phyloP scores from a whole-genome alignment of 371 early-diverging fungal genomes.

The Rhizomucor pusillus region DNA sequence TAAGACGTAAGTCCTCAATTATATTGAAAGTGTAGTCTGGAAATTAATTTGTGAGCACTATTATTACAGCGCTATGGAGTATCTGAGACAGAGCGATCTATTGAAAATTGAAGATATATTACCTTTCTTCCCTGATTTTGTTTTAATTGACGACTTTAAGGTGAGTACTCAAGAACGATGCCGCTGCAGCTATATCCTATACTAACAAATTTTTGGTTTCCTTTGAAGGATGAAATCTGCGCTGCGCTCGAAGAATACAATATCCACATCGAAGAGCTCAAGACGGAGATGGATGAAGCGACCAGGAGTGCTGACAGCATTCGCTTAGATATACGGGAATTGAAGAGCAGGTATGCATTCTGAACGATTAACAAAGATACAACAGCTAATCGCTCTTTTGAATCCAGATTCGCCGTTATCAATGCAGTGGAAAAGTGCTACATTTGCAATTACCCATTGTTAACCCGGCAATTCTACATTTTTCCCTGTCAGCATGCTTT shows the following conservation, averaged over 20 bases:
- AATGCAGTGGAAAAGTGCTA: conserved; percentile 80
- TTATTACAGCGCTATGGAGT: conserved; percentile 70
- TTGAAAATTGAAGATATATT: conserved; percentile 93
- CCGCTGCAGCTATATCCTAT: background rate
- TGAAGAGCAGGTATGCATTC: conserved; percentile 56
- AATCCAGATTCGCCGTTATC: conserved; percentile 71
- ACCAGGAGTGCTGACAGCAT: conserved; percentile 83
- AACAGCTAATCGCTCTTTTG: background rate
- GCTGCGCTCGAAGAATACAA: conserved; percentile 85
- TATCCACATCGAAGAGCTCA: conserved; percentile 73
- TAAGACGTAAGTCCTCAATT: conserved; percentile 51
- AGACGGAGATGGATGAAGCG: conserved; percentile 88
- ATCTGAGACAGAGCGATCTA: conserved; percentile 75
- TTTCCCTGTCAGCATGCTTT: conserved; percentile 96
- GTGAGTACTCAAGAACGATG: conserved; percentile 18
- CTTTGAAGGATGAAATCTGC: conserved; percentile 83
- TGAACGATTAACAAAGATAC: background rate
- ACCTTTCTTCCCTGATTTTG: conserved; percentile 94
- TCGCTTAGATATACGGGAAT: conserved; percentile 73
- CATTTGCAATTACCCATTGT: conserved; percentile 70
- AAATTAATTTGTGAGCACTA: too few species aligned
- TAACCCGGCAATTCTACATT: conserved; percentile 86
- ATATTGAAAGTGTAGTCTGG: background rate
- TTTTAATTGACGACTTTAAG: conserved; percentile 93
- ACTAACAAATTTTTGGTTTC: too few species aligned